Base-by-base conservation (phyloP, 2,329 filamentous ascomycete species). In the Colletotrichum chlorophyti region DNA sequence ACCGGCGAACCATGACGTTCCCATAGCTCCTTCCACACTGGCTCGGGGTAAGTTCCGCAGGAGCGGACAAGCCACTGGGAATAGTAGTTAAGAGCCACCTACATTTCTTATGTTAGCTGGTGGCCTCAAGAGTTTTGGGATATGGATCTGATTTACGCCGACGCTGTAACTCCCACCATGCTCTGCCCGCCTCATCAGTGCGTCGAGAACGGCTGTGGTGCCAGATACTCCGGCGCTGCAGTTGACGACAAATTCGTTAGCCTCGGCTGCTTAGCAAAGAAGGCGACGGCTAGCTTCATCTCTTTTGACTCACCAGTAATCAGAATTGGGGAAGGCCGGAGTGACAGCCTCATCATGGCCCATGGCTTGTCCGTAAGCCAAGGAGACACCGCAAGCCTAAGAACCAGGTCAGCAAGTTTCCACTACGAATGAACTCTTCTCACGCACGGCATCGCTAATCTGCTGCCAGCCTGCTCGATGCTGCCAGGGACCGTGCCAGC, bases 401-500 rank as follows among this genome's bases (percentile, higher is more conserved):
- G 2, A 1, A 6, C 3, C 4, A 19, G 14, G 43, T 60, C 6
- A 60, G 57, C 4, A 10, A 11, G 12, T 3, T 8, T 41, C 11
- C 6, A 2, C 6, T n/a, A 14, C 14, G 7, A 14, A 6, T 1
- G 6, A 0, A 4, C 2, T 11, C 5, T 1, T 23, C 11, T 32
- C 0, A 64, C 66, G 65, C 54, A 73, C 70, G 3, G 77, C 76
- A 64, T 83, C 79, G 26, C 73, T 76, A 52, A 83, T 82, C 64
- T 82, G 79, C 67, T 84, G 81, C 80, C 80, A 84, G 1, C 81
- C 81, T 32, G 71, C 76, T 4, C 80, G 69, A 26, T 75, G 68
- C 8, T 69, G 66, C 76, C 76, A 80, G 0, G 77, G 76, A 0
- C 80, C 81, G 46, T 81, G 64, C 72, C 75, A 83, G 0, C 82